Evolutionary conservation across 176 grass and related monocot genomes (phyloP), one percentile per base, ranked within the genome.

Genomic region (Bonia amplexicaulis): DNA sequence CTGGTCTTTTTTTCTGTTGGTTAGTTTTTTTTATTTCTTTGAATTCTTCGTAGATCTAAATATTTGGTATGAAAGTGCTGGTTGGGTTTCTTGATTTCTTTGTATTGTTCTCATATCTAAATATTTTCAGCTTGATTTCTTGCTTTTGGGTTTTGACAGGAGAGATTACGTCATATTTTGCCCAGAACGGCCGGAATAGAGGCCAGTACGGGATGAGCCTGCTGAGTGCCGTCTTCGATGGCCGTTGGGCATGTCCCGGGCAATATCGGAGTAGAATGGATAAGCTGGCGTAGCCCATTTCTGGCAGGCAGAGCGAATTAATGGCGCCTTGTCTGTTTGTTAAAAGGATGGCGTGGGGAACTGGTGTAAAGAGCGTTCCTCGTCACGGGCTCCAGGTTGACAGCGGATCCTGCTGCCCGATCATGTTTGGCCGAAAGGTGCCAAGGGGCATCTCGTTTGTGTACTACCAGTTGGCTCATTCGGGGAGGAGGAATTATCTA

Each of bases 371-470:
- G 67, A 82, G 79, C 89, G 8, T 87, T 69, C 55, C 89, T 85
- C 88, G 63, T 87, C 81, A 80, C 74, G 80, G 85, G 80, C 84
- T 84, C 68, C 84, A 83, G 49, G 75, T 80, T 80, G 81, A 81
- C 85, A 0, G 25, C 42, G 53, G 75, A 80, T 87, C 89, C 85
- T 87, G 80, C 85, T 61, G 76, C 80, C 15, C 25, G 80, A 91
- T 87, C 51, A 41, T 91, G 89, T 84, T 17, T 49, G 33, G 52
- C 1, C 16, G 76, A 84, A 76, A 61, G 62, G n/a, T 14, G 69
- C 84, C 79, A n/a, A 17, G 14, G 64, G 45, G 27, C 52, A 48
- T 41, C 48, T 48, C 78, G 14, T 66, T 37, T 58, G 84, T 57
- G 67, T 76, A 35, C 84, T 61, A 39, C 84, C 73, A 66, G 39